phyloP scores from a whole-genome alignment of 345 rosid species.

The Excoecaria agallocha region DNA sequence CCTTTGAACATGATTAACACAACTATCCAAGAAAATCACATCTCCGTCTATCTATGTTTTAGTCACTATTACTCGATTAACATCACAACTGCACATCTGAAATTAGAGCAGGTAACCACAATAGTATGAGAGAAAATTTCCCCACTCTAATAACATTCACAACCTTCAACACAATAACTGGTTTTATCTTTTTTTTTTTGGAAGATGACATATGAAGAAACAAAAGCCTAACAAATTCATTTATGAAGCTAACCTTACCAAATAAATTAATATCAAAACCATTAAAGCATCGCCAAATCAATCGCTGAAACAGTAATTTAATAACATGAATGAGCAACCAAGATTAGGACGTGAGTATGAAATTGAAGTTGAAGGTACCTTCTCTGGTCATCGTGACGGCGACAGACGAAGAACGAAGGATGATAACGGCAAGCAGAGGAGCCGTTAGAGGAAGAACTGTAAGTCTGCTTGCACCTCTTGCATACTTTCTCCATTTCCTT shows the following conservation, averaged over 20 bases:
- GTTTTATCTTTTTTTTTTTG: not conserved
- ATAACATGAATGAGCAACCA: not conserved
- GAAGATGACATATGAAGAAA: not conserved
- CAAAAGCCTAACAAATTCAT: not conserved
- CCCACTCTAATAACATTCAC: not conserved
- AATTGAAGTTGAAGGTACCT: slow-evolving; percentile 38
- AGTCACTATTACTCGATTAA: not conserved
- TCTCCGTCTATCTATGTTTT: not conserved
- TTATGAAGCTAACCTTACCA: no score
- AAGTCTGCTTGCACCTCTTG: slow-evolving; percentile 61
- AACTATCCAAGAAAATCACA: not conserved
- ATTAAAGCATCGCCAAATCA: no score
- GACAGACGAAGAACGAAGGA: slow-evolving; percentile 85
- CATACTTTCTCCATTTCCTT: slow-evolving; percentile 53
- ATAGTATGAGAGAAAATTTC: not conserved
- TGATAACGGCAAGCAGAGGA: slow-evolving; percentile 79
- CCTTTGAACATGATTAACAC: not conserved
- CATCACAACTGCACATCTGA: not conserved
- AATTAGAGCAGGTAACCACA: not conserved
- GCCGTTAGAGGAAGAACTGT: slow-evolving; percentile 50
- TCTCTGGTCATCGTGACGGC: slow-evolving; percentile 95
- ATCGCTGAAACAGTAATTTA: not conserved
- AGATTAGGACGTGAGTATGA: not conserved
- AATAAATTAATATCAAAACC: no score
- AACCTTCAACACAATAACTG: not conserved